These are phyloP conservation scores for Mesembryanthemum crystallinum DNA, from an alignment of 148 eudicot species.

Conservation along the genomic window DNA sequence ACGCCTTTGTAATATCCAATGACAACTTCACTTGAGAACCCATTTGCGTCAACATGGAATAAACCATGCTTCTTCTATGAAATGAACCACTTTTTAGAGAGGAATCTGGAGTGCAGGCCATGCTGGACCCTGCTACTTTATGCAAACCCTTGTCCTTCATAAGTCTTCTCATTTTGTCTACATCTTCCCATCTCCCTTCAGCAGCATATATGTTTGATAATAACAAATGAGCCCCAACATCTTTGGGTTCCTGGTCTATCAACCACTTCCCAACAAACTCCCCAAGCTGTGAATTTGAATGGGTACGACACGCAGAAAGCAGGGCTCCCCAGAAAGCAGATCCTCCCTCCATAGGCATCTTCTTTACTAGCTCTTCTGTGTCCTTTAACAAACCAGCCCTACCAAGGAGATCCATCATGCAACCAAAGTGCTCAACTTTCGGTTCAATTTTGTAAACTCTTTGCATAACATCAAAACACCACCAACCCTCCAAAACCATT, in stretches of 20 bases:
- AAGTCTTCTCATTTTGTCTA: conserved; percentile 41
- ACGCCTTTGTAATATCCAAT: not conserved
- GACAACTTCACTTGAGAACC: conserved; percentile 25
- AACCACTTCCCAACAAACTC: conserved; percentile 48
- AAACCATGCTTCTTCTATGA: conserved; percentile 23
- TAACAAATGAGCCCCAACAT: conserved; percentile 47
- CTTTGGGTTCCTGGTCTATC: conserved; percentile 45
- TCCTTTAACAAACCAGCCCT: conserved; percentile 44
- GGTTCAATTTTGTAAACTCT: conserved; percentile 50
- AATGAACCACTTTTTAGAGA: not conserved
- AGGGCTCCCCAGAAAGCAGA: conserved; percentile 51
- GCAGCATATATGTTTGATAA: conserved; percentile 55
- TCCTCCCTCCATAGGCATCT: conserved; percentile 37
- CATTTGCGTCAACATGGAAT: conserved; percentile 25
- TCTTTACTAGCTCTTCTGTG: conserved; percentile 35
- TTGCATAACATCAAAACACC: conserved; percentile 55
- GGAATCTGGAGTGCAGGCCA: conserved; percentile 9
- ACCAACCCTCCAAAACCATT: conserved; percentile 62
- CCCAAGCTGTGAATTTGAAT: conserved; percentile 42
- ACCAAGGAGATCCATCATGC: conserved; percentile 57
- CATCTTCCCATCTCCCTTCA: conserved; percentile 54
- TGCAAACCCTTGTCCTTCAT: conserved; percentile 43
- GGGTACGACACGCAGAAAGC: conserved; percentile 54
- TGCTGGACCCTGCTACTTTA: conserved; percentile 41
- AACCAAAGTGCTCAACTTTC: conserved; percentile 55